Evolutionary conservation across 2,329 filamentous ascomycete genomes (phyloP), one percentile per base, ranked within the genome.

Genomic region (Aspergillus latus): DNA sequence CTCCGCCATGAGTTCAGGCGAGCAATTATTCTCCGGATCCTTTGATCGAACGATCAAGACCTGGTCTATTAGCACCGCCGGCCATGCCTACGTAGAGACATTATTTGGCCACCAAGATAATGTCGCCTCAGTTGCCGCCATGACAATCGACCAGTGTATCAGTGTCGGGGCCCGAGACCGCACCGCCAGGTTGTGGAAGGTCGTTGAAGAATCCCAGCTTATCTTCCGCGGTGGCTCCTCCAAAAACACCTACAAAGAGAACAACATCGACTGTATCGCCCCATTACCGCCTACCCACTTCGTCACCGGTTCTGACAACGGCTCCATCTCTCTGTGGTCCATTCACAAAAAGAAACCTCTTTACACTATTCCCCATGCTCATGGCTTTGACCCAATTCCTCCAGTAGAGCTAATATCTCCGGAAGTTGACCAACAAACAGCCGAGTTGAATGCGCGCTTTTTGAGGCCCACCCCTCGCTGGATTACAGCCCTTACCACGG

Each of bases 51-150:
- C 93, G 2, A 88, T 99, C 70, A 97, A 97, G 74, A 88, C 95
- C 32, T 99, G 93, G 91, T 93, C 88, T 63, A 79, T 97, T 42
- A 77, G 75, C 36, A 66, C 72, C 4, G 89, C 96, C 65, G 92
- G 95, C 71, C 82, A 96, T 59, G 91, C 93, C 45, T 99, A 97
- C 68, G 85, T 97, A 30, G 94, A 99, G 74, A 97, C 93, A 0
- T 81, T 99, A 0, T 97, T 97, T 69, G 94, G 94, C 44, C 94
- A 99, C 75, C 93, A 97, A 70, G 93, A 97, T 71, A 83, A 90
- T 62, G 89, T 97, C 4, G 82, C 93, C 37, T 90, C 92, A 68
- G 84, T 99, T 53, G 89, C 90, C 61, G 88, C 90, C 21, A 82
- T 96, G 60, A 87, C 88, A 1, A 86, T 92, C 64, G 94, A 97